Conservation (phyloP, 768 basidiomycete genomes). For the Podaxis sp. region DNA sequence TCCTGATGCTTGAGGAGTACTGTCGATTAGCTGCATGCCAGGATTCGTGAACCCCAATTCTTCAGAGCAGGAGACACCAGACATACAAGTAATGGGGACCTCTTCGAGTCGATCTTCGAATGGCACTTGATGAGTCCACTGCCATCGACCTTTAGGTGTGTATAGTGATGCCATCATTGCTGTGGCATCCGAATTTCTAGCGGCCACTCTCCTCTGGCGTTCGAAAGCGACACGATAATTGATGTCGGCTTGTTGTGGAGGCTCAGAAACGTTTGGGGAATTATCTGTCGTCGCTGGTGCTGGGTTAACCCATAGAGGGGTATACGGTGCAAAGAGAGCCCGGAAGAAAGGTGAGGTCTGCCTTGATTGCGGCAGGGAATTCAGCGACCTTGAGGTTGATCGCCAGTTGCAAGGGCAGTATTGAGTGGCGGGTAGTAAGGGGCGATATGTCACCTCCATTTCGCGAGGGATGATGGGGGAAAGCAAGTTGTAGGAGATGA, state of each 20-base stretch:
- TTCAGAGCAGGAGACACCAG: not conserved
- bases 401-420: constrained; percentile 1
- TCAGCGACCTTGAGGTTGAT: not conserved
- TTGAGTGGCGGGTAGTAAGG: constrained; percentile 8
- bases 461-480: not conserved
- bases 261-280: not conserved
- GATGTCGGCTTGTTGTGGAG: not conserved
- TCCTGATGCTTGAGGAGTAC: not conserved
- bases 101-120: constrained; percentile 8
- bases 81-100: not conserved
- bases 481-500: not conserved
- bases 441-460: constrained; percentile 10
- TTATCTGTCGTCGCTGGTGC: not conserved
- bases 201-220: not conserved
- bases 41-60: not conserved
- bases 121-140: constrained; percentile 6
- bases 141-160: constrained; percentile 7
- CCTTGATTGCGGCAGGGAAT: not conserved
- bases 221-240: constrained; percentile 8
- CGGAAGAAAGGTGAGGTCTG: constrained; percentile 1
- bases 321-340: constrained; percentile 7
- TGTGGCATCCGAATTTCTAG: not conserved
- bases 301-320: constrained; percentile 4
- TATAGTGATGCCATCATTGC: not conserved
- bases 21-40: not conserved